Conservation (phyloP, 148 eudicot species). For the Fagopyrum esculentum region DNA sequence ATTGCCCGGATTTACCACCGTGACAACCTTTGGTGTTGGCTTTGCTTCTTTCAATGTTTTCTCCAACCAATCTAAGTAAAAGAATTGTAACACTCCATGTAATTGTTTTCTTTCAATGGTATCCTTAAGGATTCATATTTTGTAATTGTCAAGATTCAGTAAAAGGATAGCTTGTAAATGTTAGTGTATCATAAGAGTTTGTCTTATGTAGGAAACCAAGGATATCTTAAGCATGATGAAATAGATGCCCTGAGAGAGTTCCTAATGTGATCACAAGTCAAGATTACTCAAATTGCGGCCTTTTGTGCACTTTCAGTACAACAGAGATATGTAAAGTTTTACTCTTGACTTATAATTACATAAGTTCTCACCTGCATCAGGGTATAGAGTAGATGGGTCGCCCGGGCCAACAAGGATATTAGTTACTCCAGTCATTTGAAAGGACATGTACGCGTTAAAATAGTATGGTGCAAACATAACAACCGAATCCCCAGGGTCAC, state of each 20-base stretch:
- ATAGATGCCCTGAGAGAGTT: no score
- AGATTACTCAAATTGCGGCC: no score
- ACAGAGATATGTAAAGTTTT: no score
- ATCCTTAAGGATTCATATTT: not conserved
- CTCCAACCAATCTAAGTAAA: conserved; percentile 74
- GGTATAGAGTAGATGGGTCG: conserved; percentile 67
- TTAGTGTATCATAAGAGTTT: no score
- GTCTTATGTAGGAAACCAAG: no score
- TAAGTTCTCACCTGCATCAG: conserved; percentile 72
- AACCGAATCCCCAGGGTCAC: conserved; percentile 97
- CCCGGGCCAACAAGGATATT: conserved; percentile 93
- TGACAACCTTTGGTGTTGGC: conserved; percentile 96
- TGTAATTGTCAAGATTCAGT: not conserved
- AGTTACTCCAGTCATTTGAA: conserved; percentile 98
- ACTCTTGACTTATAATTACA: no score
- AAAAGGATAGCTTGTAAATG: not conserved
- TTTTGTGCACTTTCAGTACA: no score
- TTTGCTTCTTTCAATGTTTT: conserved; percentile 49
- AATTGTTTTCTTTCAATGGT: not conserved
- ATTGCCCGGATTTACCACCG: conserved; percentile 98
- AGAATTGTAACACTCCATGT: not conserved
- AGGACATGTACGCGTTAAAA: conserved; percentile 99
- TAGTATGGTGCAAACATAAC: conserved; percentile 99
- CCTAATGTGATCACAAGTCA: no score
- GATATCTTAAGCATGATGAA: no score